Conservation (phyloP, 2,329 filamentous ascomycete species). For the Whalleya microplaca region DNA sequence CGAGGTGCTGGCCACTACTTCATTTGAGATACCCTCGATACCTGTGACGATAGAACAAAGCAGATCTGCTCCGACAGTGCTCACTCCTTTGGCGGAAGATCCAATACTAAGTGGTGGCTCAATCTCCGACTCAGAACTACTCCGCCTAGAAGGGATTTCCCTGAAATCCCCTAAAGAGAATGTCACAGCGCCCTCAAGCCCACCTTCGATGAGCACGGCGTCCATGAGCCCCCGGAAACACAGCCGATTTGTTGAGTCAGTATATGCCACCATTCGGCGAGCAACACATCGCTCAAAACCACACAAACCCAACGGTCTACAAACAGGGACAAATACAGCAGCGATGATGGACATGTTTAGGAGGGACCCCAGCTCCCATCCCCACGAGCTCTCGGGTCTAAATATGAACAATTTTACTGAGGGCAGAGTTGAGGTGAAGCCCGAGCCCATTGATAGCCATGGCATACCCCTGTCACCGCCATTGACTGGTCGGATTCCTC, state of each 20-base stretch:
- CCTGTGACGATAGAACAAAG: slow-evolving; percentile 10
- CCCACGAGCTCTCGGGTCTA: slow-evolving; percentile 2
- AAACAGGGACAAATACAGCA: slow-evolving; percentile 9
- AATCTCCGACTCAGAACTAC: slow-evolving; percentile 53
- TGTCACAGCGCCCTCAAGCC: slow-evolving; percentile 31
- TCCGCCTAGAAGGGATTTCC: slow-evolving; percentile 52
- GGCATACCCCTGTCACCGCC: slow-evolving; percentile 37
- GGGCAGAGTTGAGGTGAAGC: slow-evolving; percentile 17
- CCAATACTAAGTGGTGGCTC: slow-evolving; percentile 41
- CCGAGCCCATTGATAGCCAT: slow-evolving; percentile 28
- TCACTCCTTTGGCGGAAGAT: slow-evolving; percentile 26
- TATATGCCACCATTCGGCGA: slow-evolving; percentile 34
- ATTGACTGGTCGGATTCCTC: slow-evolving; percentile 33
- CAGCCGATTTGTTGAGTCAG: slow-evolving; percentile 32
- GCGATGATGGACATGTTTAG: slow-evolving; percentile 19
- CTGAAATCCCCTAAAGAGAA: slow-evolving; percentile 39
- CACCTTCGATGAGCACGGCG: slow-evolving; percentile 30
- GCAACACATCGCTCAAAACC: slow-evolving; percentile 29
- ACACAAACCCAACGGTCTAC: slow-evolving; percentile 4
- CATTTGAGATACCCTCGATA: slow-evolving; percentile 14
- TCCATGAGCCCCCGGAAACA: slow-evolving; percentile 32
- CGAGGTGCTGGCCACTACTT: slow-evolving; percentile 18
- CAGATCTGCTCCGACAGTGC: slow-evolving; percentile 16
- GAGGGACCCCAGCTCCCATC: slow-evolving; percentile 1
- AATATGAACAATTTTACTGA: slow-evolving; percentile 21